Evolutionary conservation across 2,329 filamentous ascomycete species (phyloP).

Genomic region (Hypoxylon sp.): DNA sequence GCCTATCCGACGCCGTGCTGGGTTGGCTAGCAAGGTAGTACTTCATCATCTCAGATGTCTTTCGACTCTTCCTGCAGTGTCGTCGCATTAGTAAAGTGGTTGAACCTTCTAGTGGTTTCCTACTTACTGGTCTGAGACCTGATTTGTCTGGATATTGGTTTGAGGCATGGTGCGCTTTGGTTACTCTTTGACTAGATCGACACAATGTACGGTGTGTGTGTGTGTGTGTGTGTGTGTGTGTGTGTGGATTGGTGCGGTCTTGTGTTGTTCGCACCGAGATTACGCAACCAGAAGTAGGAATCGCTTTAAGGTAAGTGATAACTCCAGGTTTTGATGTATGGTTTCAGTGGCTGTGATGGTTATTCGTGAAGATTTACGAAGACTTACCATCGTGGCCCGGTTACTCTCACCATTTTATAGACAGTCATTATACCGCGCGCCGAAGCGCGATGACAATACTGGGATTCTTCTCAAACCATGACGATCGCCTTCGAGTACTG

Average conservation of each 20-base stretch:
- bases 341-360: slow-evolving; percentile 3
- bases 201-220: too few relatives aligned
- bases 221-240: too few relatives aligned
- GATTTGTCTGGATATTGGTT: slow-evolving; percentile 9
- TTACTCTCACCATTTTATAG: slow-evolving; percentile 26
- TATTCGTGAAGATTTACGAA: slow-evolving; percentile 10
- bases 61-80: slow-evolving; percentile 5
- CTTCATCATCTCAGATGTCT: slow-evolving; percentile 36
- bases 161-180: slow-evolving; percentile 21
- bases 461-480: slow-evolving; percentile 18
- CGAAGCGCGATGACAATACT: slow-evolving; percentile 16
- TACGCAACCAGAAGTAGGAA: too few relatives aligned
- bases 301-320: not conserved
- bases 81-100: slow-evolving; percentile 9
- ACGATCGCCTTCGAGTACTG: slow-evolving; percentile 19
- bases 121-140: slow-evolving; percentile 26
- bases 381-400: not conserved
- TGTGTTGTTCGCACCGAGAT: too few relatives aligned
- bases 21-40: slow-evolving; percentile 36
- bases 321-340: too few relatives aligned
- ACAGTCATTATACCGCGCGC: slow-evolving; percentile 6
- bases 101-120: not conserved
- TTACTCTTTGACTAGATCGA: too few relatives aligned
- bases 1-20: slow-evolving; percentile 37
- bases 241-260: too few relatives aligned